Base-by-base conservation (phyloP, 352 stramenopile species). In the Globisporangium megalacanthum region DNA sequence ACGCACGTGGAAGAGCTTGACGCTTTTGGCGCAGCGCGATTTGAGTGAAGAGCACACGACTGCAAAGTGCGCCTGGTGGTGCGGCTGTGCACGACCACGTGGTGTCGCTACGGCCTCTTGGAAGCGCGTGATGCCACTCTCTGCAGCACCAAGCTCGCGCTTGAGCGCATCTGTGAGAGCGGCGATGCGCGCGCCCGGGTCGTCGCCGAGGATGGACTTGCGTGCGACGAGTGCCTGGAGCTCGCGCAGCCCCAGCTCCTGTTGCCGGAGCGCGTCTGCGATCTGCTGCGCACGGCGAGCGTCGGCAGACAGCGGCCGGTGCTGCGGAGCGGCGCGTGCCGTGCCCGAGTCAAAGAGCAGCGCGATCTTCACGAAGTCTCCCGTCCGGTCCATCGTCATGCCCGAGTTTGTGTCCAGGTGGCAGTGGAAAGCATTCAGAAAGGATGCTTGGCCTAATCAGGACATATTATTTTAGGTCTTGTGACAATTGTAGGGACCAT, bases 361-460 rank as follows among this genome's bases (percentile, higher is more conserved):
- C 47, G 79, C 83, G 64, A 94, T 90, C 60, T 83, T 79, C 49
- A 91, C 80, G 48, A 94, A 94, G 65, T 94, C 81, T 68, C 75
- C 83, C 62, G 83, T 94, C 29, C 82, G 78, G 68, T 94, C 83
- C 74, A 71, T 86, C 48, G 22, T 29, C 25, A 29, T 29, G 25
- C 25, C 25, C 25, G 25, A 29, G 25, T 29, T 29, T 29, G 25
- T 29, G 25, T 29, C 25, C 25, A 29, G 25, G 25, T 29, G 25
- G 25, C 25, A 29, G 25, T 29, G 2, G 25, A 29, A 29, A 29
- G n/a, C 25, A 29, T 29, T 29, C 25, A 29, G 4, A 29, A 1
- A 29, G 25, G 25, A 4, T 29, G 25, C 25, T 29, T 29, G 25
- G 25, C 25, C 25, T 29, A 29, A 29, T 29, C 25, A 29, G 25